Evolutionary conservation across 768 basidiomycete genomes (phyloP).

Genomic region (Mycena amicta): DNA sequence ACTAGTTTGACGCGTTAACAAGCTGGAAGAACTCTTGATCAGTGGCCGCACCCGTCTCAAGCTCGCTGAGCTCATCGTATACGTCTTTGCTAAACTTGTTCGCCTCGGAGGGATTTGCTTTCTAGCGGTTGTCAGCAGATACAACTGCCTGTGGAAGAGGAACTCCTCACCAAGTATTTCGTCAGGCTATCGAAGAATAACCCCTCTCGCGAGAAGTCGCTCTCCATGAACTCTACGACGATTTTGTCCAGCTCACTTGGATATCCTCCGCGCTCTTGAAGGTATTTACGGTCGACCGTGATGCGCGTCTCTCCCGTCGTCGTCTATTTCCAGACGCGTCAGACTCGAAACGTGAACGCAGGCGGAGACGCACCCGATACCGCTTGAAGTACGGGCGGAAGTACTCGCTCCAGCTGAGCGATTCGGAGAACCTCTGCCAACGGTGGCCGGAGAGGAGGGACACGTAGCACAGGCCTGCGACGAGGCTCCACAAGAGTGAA

Average conservation of each 20-base stretch:
- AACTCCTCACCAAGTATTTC: conserved; percentile 6
- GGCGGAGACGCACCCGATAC: conserved; percentile 11
- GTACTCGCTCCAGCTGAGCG: conserved; percentile 15
- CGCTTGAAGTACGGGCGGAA: conserved; percentile 19
- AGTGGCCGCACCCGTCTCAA: conserved; percentile 6
- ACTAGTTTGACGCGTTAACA: not conserved
- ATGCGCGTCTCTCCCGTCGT: not conserved
- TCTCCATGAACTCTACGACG: conserved; percentile 5
- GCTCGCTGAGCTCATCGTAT: conserved; percentile 13
- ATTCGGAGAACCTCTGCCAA: conserved; percentile 6
- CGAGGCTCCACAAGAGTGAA: conserved; percentile 19
- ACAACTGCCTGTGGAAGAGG: not conserved
- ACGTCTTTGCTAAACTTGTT: conserved; percentile 16
- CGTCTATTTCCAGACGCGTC: no score
- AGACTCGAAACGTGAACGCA: no score
- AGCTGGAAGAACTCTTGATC: not conserved
- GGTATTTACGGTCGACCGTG: conserved; percentile 10
- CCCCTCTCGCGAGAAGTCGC: not conserved
- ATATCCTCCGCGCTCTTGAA: conserved; percentile 1
- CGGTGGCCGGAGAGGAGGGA: conserved; percentile 8
- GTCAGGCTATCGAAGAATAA: conserved; percentile 10
- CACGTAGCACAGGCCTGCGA: conserved; percentile 2
- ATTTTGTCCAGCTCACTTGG: conserved; percentile 4
- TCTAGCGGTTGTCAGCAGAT: not conserved
- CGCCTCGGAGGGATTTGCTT: conserved; percentile 13